Percentiles rank a stretch among this genome's conserved stretches.
These are phyloP conservation scores for Aethionema arabicum DNA, from an alignment of 345 rosid species.

Conservation along the genomic window DNA sequence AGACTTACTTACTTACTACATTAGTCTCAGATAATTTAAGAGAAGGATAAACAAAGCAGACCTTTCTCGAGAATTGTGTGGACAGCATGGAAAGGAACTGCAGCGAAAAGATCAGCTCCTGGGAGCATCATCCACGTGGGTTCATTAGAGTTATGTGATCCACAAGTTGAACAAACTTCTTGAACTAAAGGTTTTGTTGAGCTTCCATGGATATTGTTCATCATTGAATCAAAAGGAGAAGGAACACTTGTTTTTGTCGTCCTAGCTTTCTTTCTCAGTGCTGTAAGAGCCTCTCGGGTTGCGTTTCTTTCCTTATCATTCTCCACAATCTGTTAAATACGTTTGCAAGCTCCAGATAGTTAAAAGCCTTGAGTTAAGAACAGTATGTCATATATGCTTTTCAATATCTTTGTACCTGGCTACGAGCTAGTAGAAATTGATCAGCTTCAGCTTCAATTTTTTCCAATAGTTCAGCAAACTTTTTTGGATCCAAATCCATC, in stretches of 20 bases:
- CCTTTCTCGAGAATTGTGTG: conserved; percentile 80
- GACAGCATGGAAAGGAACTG: conserved; percentile 74
- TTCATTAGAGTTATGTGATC: conserved; percentile 64
- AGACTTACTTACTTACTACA: neutral
- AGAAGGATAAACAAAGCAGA: conserved; percentile 23
- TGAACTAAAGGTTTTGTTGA: conserved; percentile 60
- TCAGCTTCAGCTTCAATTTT: conserved; percentile 80
- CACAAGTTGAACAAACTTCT: conserved; percentile 80
- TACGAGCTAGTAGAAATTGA: conserved; percentile 55
- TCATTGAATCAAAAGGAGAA: conserved; percentile 67
- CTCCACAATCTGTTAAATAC: conserved; percentile 58
- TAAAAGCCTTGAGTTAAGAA: neutral
- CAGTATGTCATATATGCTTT: conserved; percentile 3
- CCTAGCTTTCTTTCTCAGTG: conserved; percentile 70
- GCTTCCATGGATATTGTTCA: conserved; percentile 57
- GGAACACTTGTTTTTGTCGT: conserved; percentile 69
- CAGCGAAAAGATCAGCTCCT: conserved; percentile 71
- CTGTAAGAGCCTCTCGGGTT: conserved; percentile 76
- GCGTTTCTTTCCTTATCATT: conserved; percentile 74
- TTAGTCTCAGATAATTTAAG: neutral
- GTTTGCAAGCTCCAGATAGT: conserved; percentile 14
- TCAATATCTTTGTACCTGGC: conserved; percentile 46
- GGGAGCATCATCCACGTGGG: conserved; percentile 80
- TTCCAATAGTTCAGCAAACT: conserved; percentile 42
- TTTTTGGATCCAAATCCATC: conserved; percentile 66